Conservation (phyloP, 306 rosid species). For the Cucumis cinereus region DNA sequence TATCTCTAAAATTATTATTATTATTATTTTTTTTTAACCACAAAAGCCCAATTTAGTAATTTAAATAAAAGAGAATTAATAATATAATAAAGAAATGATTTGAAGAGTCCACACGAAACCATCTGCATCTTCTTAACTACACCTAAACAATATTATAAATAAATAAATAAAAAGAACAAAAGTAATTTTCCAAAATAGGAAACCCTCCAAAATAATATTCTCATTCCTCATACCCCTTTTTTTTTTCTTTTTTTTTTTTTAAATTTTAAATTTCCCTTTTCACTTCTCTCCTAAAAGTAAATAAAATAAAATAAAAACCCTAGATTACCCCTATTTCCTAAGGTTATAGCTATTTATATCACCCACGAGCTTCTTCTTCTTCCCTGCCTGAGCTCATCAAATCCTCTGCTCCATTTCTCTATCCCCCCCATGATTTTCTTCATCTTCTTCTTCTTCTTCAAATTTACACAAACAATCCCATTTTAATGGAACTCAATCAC, state of each 20-base stretch:
- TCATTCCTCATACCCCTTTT: not conserved
- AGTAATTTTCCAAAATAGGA: constrained; percentile 1
- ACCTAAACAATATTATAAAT: not conserved
- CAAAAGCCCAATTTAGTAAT: not conserved
- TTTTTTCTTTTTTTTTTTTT: not conserved
- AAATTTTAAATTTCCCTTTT: too few species aligned
- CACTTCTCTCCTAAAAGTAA: not conserved
- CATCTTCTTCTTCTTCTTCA: not conserved
- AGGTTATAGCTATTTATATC: constrained; percentile 60
- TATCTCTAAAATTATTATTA: too few species aligned
- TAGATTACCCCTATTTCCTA: constrained; percentile 35
- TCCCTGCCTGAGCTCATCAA: constrained; percentile 14
- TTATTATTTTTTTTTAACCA: too few species aligned
- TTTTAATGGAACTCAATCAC: constrained; percentile 8
- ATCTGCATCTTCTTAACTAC: not conserved
- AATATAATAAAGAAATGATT: not conserved
- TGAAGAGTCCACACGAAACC: not conserved
- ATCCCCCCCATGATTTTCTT: not conserved
- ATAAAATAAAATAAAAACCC: constrained; percentile 37
- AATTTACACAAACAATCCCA: not conserved
- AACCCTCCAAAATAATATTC: not conserved
- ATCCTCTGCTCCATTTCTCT: constrained; percentile 33
- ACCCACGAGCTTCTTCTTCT: constrained; percentile 30
- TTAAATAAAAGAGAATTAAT: not conserved
- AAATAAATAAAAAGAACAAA: not conserved